Percentiles rank a stretch among this genome's conserved stretches.
phyloP scores from a whole-genome alignment of 352 stramenopile species.

The Phytophthora multivora region DNA sequence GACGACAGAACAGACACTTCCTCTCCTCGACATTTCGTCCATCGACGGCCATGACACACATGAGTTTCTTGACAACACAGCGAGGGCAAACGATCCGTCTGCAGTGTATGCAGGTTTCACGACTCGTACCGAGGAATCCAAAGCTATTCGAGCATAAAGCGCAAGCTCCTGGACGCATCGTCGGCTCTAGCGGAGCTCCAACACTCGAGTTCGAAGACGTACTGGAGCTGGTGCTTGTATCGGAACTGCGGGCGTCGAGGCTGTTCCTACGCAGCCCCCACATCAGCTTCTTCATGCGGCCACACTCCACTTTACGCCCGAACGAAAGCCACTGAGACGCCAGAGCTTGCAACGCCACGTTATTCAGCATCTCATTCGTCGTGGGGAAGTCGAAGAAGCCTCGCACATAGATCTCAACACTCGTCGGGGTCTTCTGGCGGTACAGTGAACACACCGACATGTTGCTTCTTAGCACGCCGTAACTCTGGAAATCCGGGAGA shows the following conservation, averaged over 20 bases:
- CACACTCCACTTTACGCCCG: slow-evolving; percentile 31
- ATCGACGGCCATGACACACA: slow-evolving; percentile 23
- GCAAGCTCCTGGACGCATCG: slow-evolving; percentile 11
- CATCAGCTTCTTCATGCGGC: slow-evolving; percentile 50
- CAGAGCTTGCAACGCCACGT: slow-evolving; percentile 26
- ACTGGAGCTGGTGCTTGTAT: slow-evolving; percentile 14
- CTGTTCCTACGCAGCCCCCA: slow-evolving; percentile 34
- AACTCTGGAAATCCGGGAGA: slow-evolving; percentile 22
- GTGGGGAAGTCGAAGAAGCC: slow-evolving; percentile 47
- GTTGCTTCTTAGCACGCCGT: slow-evolving; percentile 39
- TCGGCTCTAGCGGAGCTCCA: neutral
- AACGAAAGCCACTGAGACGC: slow-evolving; percentile 36
- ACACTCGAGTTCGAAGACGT: neutral
- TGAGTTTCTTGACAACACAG: slow-evolving; percentile 27
- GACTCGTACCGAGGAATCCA: slow-evolving; percentile 24
- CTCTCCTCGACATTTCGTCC: slow-evolving; percentile 29
- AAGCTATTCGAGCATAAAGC: slow-evolving; percentile 26
- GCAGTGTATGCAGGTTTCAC: slow-evolving; percentile 26
- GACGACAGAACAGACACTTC: slow-evolving; percentile 25
- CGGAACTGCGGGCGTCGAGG: slow-evolving; percentile 10
- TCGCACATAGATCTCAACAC: slow-evolving; percentile 44
- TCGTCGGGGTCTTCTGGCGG: slow-evolving; percentile 30
- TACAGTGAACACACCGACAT: slow-evolving; percentile 54
- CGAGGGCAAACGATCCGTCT: slow-evolving; percentile 22
- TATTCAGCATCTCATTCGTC: slow-evolving; percentile 33